Conservation (phyloP, 164 flowering plant genomes). For the Annona squamosa region DNA sequence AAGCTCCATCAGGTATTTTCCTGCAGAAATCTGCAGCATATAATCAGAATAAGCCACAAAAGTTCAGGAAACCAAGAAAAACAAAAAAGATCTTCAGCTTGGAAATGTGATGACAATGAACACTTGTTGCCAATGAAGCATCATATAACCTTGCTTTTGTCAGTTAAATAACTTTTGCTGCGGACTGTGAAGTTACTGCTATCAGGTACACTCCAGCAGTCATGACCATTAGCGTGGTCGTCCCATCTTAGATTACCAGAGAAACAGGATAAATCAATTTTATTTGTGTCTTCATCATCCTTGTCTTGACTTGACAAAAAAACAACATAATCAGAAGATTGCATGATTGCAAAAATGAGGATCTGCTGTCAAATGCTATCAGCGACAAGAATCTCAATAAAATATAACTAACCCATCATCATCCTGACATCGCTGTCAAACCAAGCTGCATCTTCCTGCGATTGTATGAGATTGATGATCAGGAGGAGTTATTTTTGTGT, state of each 20-base stretch:
- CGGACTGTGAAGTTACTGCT: slow-evolving; percentile 96
- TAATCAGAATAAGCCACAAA: not conserved
- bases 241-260: slow-evolving; percentile 72
- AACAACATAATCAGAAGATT: slow-evolving; percentile 2
- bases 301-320: slow-evolving; percentile 27
- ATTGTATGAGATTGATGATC: slow-evolving; percentile 10
- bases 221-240: slow-evolving; percentile 74
- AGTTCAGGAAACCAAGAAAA: too few species aligned
- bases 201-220: slow-evolving; percentile 88
- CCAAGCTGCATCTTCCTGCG: slow-evolving; percentile 40
- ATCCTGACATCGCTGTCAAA: slow-evolving; percentile 43
- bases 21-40: slow-evolving; percentile 66
- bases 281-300: slow-evolving; percentile 58
- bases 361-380: not conserved
- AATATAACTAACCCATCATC: slow-evolving; percentile 43
- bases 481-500: slow-evolving; percentile 1
- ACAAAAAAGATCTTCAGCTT: too few species aligned
- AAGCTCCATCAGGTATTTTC: slow-evolving; percentile 93
- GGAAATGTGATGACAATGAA: not conserved
- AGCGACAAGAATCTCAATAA: not conserved
- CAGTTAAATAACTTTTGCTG: slow-evolving; percentile 66
- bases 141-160: slow-evolving; percentile 68
- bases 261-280: slow-evolving; percentile 78
- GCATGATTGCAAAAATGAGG: slow-evolving; percentile 2
- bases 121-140: slow-evolving; percentile 4